Percentiles rank a stretch among this genome's conserved stretches.
Evolutionary conservation across 768 basidiomycete genomes (phyloP).

Genomic region (Calocybe gangraenosa): DNA sequence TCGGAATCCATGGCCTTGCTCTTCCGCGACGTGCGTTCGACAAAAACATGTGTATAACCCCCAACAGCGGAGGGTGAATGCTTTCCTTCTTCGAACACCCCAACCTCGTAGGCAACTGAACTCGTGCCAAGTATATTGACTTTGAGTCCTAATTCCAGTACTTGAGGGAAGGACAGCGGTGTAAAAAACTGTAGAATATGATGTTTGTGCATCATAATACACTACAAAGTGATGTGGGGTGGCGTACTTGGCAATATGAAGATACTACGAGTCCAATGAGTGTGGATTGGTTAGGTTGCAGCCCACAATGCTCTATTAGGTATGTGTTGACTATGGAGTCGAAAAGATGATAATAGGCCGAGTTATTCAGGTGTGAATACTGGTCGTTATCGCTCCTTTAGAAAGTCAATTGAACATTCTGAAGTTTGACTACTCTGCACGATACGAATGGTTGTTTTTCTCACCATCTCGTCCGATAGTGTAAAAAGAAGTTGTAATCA

Average conservation of each 20-base stretch:
- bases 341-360: constrained; percentile 77
- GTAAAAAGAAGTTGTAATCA: constrained; percentile 58
- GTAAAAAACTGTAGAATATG: constrained; percentile 52
- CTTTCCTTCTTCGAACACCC: constrained; percentile 56
- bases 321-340: constrained; percentile 82
- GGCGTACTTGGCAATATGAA: constrained; percentile 61
- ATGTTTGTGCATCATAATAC: too few species aligned
- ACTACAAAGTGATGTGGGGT: too few species aligned
- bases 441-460: constrained; percentile 11
- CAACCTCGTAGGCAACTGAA: constrained; percentile 78
- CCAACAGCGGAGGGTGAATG: constrained; percentile 41
- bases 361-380: constrained; percentile 79
- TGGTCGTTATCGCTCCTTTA: constrained; percentile 84
- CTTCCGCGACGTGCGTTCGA: constrained; percentile 55
- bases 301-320: constrained; percentile 60
- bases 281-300: constrained; percentile 44
- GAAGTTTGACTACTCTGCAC: neutral
- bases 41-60: constrained; percentile 83
- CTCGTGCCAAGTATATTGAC: constrained; percentile 66
- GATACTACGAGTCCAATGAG: constrained; percentile 77
- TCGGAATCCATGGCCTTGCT: constrained; percentile 42
- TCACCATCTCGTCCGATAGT: constrained; percentile 70
- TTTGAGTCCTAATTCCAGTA: constrained; percentile 65
- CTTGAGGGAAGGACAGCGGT: constrained; percentile 69
- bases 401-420: neutral